These are phyloP conservation scores for Naumovozyma castellii DNA, from an alignment of 805 yeast genomes.

Conservation along the genomic window DNA sequence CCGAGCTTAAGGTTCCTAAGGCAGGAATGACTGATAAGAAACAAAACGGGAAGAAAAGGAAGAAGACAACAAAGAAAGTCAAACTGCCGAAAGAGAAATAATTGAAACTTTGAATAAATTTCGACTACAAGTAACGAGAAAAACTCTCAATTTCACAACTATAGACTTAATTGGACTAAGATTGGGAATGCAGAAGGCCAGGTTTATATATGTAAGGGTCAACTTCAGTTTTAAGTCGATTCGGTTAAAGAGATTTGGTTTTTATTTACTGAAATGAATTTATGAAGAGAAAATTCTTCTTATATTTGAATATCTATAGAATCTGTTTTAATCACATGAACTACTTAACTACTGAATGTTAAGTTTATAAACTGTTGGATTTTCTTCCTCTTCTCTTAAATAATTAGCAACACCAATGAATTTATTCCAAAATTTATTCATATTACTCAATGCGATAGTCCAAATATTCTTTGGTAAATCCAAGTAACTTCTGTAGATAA, in stretches of 20 bases:
- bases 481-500: conserved; percentile 56
- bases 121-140: too few relatives aligned
- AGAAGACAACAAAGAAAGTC: conserved; percentile 1
- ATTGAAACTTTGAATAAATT: too few relatives aligned
- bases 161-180: neutral
- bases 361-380: conserved; percentile 15
- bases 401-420: conserved; percentile 52
- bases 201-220: too few relatives aligned
- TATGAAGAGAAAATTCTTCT: too few relatives aligned
- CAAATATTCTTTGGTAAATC: conserved; percentile 59
- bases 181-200: too few relatives aligned
- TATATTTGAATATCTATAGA: too few relatives aligned
- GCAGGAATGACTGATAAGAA: conserved; percentile 20
- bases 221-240: too few relatives aligned
- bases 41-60: conserved; percentile 4
- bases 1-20: neutral
- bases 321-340: too few relatives aligned
- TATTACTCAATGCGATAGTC: conserved; percentile 39
- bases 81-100: neutral
- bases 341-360: conserved; percentile 12
- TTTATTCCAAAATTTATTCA: conserved; percentile 57
- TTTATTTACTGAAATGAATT: too few relatives aligned
- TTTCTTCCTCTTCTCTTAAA: conserved; percentile 17
- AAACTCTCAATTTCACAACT: neutral
- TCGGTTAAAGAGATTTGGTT: too few relatives aligned